Percentiles rank a stretch among this genome's conserved stretches.
Evolutionary conservation across 176 grass and related monocot genomes (phyloP).

Genomic region (Hsuehochloa calcarea): DNA sequence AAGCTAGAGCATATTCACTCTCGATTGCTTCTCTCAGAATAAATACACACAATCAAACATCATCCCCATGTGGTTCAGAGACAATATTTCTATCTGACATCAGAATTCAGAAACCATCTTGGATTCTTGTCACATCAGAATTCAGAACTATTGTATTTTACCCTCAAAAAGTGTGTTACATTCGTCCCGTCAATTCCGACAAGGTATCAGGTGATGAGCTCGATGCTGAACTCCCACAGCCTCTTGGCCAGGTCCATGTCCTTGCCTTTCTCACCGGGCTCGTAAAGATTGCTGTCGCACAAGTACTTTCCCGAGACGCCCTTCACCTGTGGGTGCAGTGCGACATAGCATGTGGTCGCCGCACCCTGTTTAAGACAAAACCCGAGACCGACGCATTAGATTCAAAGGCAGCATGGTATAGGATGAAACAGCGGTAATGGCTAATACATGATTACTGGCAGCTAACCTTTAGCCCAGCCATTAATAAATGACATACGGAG

Average conservation of each 20-base stretch:
- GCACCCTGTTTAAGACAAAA: slow-evolving; percentile 61
- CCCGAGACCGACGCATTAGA: background rate
- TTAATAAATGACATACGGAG: background rate
- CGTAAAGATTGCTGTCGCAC: slow-evolving; percentile 61
- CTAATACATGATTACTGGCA: background rate
- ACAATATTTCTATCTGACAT: background rate
- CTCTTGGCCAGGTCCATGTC: slow-evolving; percentile 63
- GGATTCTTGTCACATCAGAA: too few species aligned
- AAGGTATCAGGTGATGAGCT: slow-evolving; percentile 39
- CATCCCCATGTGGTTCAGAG: background rate
- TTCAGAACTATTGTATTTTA: background rate
- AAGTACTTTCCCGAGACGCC: slow-evolving; percentile 72
- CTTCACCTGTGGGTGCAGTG: slow-evolving; percentile 64
- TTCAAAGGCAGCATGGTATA: background rate
- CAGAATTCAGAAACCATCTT: background rate
- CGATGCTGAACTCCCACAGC: slow-evolving; percentile 78
- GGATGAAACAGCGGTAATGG: background rate
- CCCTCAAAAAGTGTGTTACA: background rate
- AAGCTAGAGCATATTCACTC: background rate
- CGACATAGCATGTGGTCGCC: slow-evolving; percentile 78
- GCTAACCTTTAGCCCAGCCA: background rate
- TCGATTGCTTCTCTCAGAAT: background rate
- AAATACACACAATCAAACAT: background rate
- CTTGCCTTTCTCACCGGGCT: slow-evolving; percentile 60
- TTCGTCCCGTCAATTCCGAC: background rate